phyloP scores from a whole-genome alignment of 305 asterid genomes.

The Ilex paraguariensis region DNA sequence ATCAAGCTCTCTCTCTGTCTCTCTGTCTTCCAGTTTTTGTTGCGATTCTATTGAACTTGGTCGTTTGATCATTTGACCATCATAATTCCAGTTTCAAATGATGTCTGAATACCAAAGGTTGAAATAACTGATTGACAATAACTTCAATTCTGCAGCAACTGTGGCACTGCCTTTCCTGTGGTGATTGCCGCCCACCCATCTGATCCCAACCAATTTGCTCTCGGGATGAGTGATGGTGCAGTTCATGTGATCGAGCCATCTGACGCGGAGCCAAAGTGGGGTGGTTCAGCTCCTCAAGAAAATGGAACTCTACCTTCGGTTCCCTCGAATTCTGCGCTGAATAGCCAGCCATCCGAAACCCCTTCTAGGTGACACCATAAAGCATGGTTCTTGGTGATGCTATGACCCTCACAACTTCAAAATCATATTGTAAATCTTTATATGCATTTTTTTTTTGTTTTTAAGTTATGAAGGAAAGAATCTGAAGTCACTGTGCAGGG shows the following conservation, averaged over 20 bases:
- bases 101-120: too few relatives aligned
- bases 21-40: too few relatives aligned
- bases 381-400: neutral
- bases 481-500: too few relatives aligned
- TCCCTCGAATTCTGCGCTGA: slow-evolving; percentile 80
- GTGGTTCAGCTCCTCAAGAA: slow-evolving; percentile 61
- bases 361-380: slow-evolving; percentile 62
- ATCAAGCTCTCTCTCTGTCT: too few relatives aligned
- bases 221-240: slow-evolving; percentile 88
- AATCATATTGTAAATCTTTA: too few relatives aligned
- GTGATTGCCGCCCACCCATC: slow-evolving; percentile 91
- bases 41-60: too few relatives aligned
- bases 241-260: slow-evolving; percentile 88
- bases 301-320: slow-evolving; percentile 57
- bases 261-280: slow-evolving; percentile 81
- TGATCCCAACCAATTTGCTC: slow-evolving; percentile 77
- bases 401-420: too few relatives aligned
- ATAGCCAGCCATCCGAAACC: slow-evolving; percentile 86
- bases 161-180: slow-evolving; percentile 43
- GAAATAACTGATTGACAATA: neutral
- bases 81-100: too few relatives aligned
- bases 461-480: too few relatives aligned
- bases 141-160: slow-evolving; percentile 30
- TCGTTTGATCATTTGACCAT: too few relatives aligned
- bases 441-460: too few relatives aligned